Percentiles rank a stretch among this genome's conserved stretches.
Evolutionary conservation across 352 stramenopile genomes (phyloP).

Genomic region (Phytophthora brassicae): DNA sequence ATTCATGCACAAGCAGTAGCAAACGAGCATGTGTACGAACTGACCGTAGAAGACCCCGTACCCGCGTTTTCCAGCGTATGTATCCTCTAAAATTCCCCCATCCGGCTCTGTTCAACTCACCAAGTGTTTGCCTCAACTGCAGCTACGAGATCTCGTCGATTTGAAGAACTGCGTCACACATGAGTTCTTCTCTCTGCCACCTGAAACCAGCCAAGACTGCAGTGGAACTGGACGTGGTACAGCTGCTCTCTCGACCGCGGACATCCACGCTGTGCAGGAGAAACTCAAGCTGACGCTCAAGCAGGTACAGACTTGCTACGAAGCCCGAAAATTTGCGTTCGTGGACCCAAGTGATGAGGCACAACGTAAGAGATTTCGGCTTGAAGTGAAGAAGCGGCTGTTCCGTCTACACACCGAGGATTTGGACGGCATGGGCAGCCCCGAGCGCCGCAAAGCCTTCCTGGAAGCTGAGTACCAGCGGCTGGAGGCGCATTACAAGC

Average conservation of each 20-base stretch:
- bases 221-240: slow-evolving; percentile 42
- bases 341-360: slow-evolving; percentile 52
- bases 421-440: slow-evolving; percentile 67
- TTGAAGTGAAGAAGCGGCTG: slow-evolving; percentile 85
- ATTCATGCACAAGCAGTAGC: slow-evolving; percentile 59
- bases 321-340: slow-evolving; percentile 66
- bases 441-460: slow-evolving; percentile 76
- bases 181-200: slow-evolving; percentile 61
- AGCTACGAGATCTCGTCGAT: slow-evolving; percentile 79
- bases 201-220: slow-evolving; percentile 19
- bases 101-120: slow-evolving; percentile 1
- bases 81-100: slow-evolving; percentile 8
- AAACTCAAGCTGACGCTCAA: slow-evolving; percentile 77
- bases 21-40: slow-evolving; percentile 67
- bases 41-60: slow-evolving; percentile 85
- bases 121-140: neutral
- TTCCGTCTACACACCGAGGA: slow-evolving; percentile 70
- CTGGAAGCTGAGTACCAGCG: slow-evolving; percentile 64
- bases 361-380: slow-evolving; percentile 62
- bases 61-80: slow-evolving; percentile 69
- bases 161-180: slow-evolving; percentile 58
- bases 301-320: slow-evolving; percentile 82
- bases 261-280: slow-evolving; percentile 70
- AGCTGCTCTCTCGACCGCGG: slow-evolving; percentile 35
- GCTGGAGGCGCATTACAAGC: slow-evolving; percentile 54